Base-by-base conservation (phyloP, 2,329 filamentous ascomycete genomes). In the Trichoderma asperellum region DNA sequence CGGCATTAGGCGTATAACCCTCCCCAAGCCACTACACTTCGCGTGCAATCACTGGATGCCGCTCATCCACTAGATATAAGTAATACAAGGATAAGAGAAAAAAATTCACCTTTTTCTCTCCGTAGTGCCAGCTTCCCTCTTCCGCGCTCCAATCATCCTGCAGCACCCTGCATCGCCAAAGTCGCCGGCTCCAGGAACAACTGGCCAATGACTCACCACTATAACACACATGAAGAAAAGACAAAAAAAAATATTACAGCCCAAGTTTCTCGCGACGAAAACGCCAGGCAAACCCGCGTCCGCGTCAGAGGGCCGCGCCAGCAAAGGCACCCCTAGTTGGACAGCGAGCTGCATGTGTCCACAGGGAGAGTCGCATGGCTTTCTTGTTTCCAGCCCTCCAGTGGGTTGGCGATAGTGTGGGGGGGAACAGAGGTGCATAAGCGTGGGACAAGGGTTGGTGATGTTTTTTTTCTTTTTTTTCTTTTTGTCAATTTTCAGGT, bases 121-220 rank as follows among this genome's bases (percentile, higher is more conserved):
- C 35, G 63, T 67, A 59, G 63, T 56, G 58, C 67, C 27, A 40
- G 27, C 37, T 27, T 37, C 60, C 27, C 24, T 24, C 34, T 40
- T 67, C 68, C 65, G 52, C 63, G 63, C 55, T 49, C 63, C 63
- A 67, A 68, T 68, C 65, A 52, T 70, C 57, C 49, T 64, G 69
- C 65, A 68, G 34, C 53, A 27, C 40, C 49, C n/a, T 61, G 69
- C 69, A 71, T 70, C 69, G 62, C 61, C 60, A 68, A 57, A 49
- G 53, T 57, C 29, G 43, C 43, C 35, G 55, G 49, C 34, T 24
- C 49, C 29, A 52, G 47, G 49, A 74, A 70, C 71, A 72, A 75
- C 69, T 75, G 72, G 74, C 69, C 70, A 70, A 72, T 75, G 73
- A 75, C 70, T 75, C 74, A 75, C 68, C 49, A 58, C 32, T 21